Evolutionary conservation across 768 basidiomycete genomes (phyloP).

Genomic region (Termitomyces eurrhizus): DNA sequence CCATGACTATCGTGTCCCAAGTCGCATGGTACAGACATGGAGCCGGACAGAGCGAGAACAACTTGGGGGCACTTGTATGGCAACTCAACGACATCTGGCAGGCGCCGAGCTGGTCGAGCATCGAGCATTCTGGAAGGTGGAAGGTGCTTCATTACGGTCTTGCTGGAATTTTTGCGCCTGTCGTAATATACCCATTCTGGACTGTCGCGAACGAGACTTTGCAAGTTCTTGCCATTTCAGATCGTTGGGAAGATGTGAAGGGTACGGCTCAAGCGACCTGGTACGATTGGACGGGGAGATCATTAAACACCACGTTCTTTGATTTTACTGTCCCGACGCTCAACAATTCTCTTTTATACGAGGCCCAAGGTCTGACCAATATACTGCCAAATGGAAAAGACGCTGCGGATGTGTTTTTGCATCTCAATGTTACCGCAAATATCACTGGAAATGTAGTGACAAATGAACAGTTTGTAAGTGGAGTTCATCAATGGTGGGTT

Average conservation of each 20-base stretch:
- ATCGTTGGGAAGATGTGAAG: slow-evolving; percentile 42
- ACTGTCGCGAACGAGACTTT: slow-evolving; percentile 42
- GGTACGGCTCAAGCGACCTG: slow-evolving; percentile 50
- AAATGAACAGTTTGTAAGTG: slow-evolving; percentile 50
- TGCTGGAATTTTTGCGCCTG: slow-evolving; percentile 39
- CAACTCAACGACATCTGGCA: slow-evolving; percentile 63
- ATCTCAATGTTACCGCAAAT: slow-evolving; percentile 45
- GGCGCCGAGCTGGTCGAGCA: slow-evolving; percentile 50
- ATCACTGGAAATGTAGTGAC: slow-evolving; percentile 37
- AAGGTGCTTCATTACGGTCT: slow-evolving; percentile 54
- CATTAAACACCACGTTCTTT: slow-evolving; percentile 32
- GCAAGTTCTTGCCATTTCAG: slow-evolving; percentile 47
- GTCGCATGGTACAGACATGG: slow-evolving; percentile 57
- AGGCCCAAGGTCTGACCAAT: slow-evolving; percentile 33
- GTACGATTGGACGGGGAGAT: slow-evolving; percentile 51
- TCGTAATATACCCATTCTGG: slow-evolving; percentile 56
- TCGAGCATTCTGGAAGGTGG: slow-evolving; percentile 59
- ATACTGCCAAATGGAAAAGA: slow-evolving; percentile 42
- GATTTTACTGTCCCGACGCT: slow-evolving; percentile 42
- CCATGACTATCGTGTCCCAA: slow-evolving; percentile 56
- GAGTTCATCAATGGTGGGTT: background rate
- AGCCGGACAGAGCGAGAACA: slow-evolving; percentile 55
- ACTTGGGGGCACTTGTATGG: slow-evolving; percentile 56
- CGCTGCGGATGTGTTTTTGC: slow-evolving; percentile 45
- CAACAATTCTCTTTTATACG: slow-evolving; percentile 45